Evolutionary conservation across 169 alveolate genomes (phyloP).

Genomic region (Eimeria tenella): DNA sequence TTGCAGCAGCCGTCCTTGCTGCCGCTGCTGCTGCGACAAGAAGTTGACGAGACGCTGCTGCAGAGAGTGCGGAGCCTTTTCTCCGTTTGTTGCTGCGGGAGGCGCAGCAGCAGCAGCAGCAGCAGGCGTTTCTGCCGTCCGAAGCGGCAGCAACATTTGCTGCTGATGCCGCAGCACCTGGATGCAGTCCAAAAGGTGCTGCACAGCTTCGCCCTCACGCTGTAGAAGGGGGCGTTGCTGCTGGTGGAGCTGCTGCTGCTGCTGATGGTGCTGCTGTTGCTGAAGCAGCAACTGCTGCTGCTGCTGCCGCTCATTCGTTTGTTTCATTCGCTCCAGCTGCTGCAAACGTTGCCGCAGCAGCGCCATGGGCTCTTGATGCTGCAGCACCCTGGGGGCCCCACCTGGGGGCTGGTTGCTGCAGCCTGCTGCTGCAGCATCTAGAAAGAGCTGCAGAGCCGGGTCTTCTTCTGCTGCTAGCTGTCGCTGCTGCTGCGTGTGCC

Average conservation of each 20-base stretch:
- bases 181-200: slow-evolving; percentile 44
- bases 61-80: slow-evolving; percentile 30
- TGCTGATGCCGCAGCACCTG: slow-evolving; percentile 70
- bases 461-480: slow-evolving; percentile 38
- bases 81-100: slow-evolving; percentile 21
- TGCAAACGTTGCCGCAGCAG: slow-evolving; percentile 62
- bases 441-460: slow-evolving; percentile 3
- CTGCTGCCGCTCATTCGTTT: slow-evolving; percentile 44
- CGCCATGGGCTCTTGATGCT: not conserved
- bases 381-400: not conserved
- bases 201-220: slow-evolving; percentile 66
- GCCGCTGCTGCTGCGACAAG: slow-evolving; percentile 71
- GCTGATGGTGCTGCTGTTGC: slow-evolving; percentile 49
- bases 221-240: slow-evolving; percentile 68
- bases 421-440: slow-evolving; percentile 27
- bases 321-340: slow-evolving; percentile 59
- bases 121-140: not conserved
- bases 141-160: slow-evolving; percentile 50
- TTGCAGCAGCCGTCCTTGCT: slow-evolving; percentile 72
- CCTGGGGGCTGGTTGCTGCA: slow-evolving; percentile 9
- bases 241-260: slow-evolving; percentile 30
- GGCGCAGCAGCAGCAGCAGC: slow-evolving; percentile 30
- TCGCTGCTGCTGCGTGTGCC: slow-evolving; percentile 60
- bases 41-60: slow-evolving; percentile 61
- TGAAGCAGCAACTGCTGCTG: slow-evolving; percentile 50